Evolutionary conservation across 805 yeast genomes (phyloP).

Genomic region (Candida qinlingensis): DNA sequence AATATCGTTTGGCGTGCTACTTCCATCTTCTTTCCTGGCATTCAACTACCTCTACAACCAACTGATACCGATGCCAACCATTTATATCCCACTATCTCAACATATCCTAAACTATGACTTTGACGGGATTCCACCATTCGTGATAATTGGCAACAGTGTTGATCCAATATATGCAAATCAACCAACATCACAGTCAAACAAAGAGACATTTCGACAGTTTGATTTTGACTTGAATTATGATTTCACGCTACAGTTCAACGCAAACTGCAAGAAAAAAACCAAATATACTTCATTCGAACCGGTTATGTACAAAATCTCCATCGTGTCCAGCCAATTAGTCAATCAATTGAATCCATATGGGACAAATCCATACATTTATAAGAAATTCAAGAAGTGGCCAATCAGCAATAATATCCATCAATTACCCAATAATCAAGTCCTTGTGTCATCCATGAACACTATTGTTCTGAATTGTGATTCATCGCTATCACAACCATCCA

Average conservation of each 20-base stretch:
- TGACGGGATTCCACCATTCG: constrained; percentile 16
- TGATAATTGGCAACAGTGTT: constrained; percentile 15
- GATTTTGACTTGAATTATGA: constrained; percentile 17
- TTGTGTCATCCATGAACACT: constrained; percentile 18
- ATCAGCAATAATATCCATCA: constrained; percentile 22
- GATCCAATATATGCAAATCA: constrained; percentile 16
- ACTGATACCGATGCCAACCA: constrained; percentile 21
- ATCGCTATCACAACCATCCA: not conserved
- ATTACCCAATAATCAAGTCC: constrained; percentile 14
- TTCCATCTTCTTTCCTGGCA: constrained; percentile 20
- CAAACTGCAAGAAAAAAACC: constrained; percentile 10
- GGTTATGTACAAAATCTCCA: constrained; percentile 20
- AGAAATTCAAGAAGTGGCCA: constrained; percentile 21
- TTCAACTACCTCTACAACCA: constrained; percentile 23
- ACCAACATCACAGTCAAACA: constrained; percentile 6
- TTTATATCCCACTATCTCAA: constrained; percentile 15
- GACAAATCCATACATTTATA: constrained; percentile 9
- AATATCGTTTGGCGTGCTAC: constrained; percentile 12
- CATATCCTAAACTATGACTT: constrained; percentile 21
- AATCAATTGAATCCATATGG: constrained; percentile 14
- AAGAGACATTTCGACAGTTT: constrained; percentile 5
- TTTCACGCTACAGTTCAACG: constrained; percentile 14
- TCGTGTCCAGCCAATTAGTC: constrained; percentile 15
- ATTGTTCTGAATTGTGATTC: constrained; percentile 15
- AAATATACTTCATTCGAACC: constrained; percentile 7